A percentile compares a stretch with the other conserved stretches of the same genome.
phyloP scores from a whole-genome alignment of 2,329 filamentous ascomycete species.

The Ilyonectria sp. region DNA sequence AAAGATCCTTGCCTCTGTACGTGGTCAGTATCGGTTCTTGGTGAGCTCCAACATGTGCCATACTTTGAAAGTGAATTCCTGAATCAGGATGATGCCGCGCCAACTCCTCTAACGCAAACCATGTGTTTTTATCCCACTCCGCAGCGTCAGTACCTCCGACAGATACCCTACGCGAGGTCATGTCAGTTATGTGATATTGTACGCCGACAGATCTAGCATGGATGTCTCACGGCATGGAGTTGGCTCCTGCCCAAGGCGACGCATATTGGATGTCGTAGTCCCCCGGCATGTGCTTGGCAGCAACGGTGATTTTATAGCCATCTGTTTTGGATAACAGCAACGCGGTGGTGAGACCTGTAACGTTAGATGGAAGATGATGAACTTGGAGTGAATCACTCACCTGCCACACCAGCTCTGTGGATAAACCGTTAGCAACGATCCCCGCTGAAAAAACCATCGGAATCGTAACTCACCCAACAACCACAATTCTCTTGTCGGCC shows the following conservation, averaged over 20 bases:
- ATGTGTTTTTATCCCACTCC: constrained; percentile 25
- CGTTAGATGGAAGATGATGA: not conserved
- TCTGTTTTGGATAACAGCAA: constrained; percentile 25
- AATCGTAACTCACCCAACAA: constrained; percentile 23
- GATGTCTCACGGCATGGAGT: constrained; percentile 24
- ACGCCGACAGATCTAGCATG: too few relatives aligned
- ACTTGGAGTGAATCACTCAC: constrained; percentile 2
- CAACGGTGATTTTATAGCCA: constrained; percentile 19
- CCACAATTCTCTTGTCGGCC: constrained; percentile 19
- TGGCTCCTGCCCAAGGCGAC: constrained; percentile 21
- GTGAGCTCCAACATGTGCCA: not conserved
- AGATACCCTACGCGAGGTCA: constrained; percentile 1
- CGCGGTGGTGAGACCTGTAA: constrained; percentile 21
- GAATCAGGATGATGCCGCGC: constrained; percentile 18
- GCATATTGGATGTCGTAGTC: constrained; percentile 30
- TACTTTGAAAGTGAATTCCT: constrained; percentile 26
- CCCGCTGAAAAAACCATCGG: not conserved
- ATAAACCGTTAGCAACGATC: not conserved
- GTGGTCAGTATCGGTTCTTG: not conserved
- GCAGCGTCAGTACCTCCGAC: constrained; percentile 18
- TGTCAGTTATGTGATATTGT: not conserved
- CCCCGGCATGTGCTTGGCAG: constrained; percentile 28
- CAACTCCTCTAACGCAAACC: constrained; percentile 23
- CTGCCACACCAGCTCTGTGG: constrained; percentile 23
- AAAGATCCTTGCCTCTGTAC: constrained; percentile 19